A percentile compares a stretch with the other conserved stretches of the same genome.
Conservation (phyloP, 2,329 filamentous ascomycete species). For the Colletotrichum plurivorum region DNA sequence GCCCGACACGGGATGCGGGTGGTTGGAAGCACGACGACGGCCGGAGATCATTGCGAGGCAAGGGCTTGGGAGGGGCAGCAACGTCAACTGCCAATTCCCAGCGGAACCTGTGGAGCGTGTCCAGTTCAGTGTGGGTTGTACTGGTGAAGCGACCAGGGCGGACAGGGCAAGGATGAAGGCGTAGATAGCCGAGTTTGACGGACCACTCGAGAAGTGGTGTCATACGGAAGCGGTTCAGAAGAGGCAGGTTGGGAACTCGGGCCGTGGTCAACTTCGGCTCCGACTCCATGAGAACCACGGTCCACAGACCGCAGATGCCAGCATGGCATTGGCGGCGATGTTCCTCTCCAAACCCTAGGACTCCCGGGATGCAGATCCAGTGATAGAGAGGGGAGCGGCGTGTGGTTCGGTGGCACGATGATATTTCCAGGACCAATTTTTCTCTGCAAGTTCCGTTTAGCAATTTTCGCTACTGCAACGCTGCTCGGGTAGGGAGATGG, state of each 20-base stretch:
- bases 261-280: not conserved
- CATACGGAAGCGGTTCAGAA: not conserved
- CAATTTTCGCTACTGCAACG: conserved; percentile 2
- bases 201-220: not conserved
- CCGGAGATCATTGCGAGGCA: conserved; percentile 19
- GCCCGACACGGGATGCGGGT: conserved; percentile 25
- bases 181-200: conserved; percentile 1
- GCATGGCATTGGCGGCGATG: not conserved
- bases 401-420: not conserved
- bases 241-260: not conserved
- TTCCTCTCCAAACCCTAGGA: not conserved
- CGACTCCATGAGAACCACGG: not conserved
- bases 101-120: not conserved
- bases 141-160: not conserved
- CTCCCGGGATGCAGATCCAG: not conserved
- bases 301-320: not conserved
- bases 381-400: not conserved
- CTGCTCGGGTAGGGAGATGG: not conserved
- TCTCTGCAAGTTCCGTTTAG: conserved; percentile 1
- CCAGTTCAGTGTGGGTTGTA: not conserved
- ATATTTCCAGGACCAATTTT: not conserved
- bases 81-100: not conserved
- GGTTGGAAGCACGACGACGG: conserved; percentile 16
- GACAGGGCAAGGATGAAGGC: not conserved
- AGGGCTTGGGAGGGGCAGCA: not conserved